These are phyloP conservation scores for Cocos nucifera DNA, from an alignment of 176 grass and related monocot genomes.

Conservation along the genomic window DNA sequence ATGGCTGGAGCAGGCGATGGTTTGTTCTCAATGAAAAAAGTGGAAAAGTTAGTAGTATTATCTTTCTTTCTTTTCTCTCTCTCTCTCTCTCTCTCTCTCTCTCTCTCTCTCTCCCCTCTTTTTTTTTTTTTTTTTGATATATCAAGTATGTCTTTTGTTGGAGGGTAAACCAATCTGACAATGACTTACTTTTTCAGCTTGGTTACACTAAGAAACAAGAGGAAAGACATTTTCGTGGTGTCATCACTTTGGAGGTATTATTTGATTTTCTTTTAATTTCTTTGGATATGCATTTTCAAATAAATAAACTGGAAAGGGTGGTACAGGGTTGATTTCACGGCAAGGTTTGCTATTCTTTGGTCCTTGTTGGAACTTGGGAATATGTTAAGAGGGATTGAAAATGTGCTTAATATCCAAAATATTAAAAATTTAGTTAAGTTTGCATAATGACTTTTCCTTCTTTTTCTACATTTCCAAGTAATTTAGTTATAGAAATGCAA, in stretches of 20 bases:
- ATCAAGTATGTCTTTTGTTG: slow-evolving; percentile 10
- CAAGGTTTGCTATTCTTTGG: too few species aligned
- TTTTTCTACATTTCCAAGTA: too few species aligned
- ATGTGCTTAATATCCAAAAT: too few species aligned
- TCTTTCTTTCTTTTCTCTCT: background rate
- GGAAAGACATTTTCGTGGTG: slow-evolving; percentile 68
- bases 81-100: background rate
- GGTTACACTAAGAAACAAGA: slow-evolving; percentile 89
- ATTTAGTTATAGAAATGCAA: too few species aligned
- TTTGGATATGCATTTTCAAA: background rate
- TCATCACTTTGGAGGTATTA: slow-evolving; percentile 74
- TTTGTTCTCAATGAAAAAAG: slow-evolving; percentile 90
- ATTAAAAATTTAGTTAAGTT: too few species aligned
- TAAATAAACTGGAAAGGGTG: too few species aligned
- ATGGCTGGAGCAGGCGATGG: slow-evolving; percentile 77
- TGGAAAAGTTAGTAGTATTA: slow-evolving; percentile 42
- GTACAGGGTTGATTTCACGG: too few species aligned
- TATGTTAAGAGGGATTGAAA: too few species aligned
- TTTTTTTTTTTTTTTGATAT: background rate
- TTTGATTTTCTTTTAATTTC: slow-evolving; percentile 5
- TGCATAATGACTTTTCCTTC: too few species aligned
- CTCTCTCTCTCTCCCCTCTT: too few species aligned
- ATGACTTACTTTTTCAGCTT: slow-evolving; percentile 34
- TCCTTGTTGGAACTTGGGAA: too few species aligned
- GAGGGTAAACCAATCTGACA: slow-evolving; percentile 4